Evolutionary conservation across 352 stramenopile species (phyloP).

Genomic region (Globisporangium sylvaticum): DNA sequence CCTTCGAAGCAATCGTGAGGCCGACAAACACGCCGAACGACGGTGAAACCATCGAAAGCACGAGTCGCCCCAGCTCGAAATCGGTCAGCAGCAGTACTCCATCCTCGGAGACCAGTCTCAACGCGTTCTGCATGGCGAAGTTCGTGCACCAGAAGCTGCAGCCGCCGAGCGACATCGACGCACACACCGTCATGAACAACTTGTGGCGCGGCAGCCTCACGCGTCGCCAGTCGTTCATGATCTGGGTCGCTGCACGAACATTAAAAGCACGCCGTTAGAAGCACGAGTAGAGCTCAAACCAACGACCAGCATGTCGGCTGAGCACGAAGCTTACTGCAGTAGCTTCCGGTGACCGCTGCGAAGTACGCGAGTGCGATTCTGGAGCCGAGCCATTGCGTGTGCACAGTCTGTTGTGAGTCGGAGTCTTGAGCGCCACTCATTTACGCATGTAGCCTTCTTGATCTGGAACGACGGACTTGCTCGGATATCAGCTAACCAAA

Average conservation of each 20-base stretch:
- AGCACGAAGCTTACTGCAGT: slow-evolving; percentile 36
- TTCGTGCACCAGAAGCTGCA: slow-evolving; percentile 73
- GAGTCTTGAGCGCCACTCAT: no score
- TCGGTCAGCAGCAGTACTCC: slow-evolving; percentile 31
- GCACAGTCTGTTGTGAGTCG: no score
- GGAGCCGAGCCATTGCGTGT: no score
- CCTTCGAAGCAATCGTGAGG: slow-evolving; percentile 44
- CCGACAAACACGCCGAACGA: slow-evolving; percentile 47
- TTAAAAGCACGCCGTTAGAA: no score
- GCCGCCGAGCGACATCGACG: slow-evolving; percentile 39
- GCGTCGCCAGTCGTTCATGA: slow-evolving; percentile 68
- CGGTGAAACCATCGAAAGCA: slow-evolving; percentile 49
- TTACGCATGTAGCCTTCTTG: no score
- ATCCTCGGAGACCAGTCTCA: slow-evolving; percentile 30
- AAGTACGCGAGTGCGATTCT: slow-evolving; percentile 39
- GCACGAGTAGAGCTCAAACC: no score
- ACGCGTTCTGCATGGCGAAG: slow-evolving; percentile 63
- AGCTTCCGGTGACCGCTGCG: slow-evolving; percentile 54
- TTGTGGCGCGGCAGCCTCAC: slow-evolving; percentile 27
- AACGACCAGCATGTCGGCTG: no score
- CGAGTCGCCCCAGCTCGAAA: slow-evolving; percentile 51
- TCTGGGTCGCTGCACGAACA: slow-evolving; percentile 40
- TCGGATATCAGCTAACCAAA: no score
- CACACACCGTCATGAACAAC: slow-evolving; percentile 30
- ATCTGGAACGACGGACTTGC: no score